Evolutionary conservation across 2,329 filamentous ascomycete species (phyloP), one percentile per base, ranked within the genome.

Genomic region (Diaporthe citri): DNA sequence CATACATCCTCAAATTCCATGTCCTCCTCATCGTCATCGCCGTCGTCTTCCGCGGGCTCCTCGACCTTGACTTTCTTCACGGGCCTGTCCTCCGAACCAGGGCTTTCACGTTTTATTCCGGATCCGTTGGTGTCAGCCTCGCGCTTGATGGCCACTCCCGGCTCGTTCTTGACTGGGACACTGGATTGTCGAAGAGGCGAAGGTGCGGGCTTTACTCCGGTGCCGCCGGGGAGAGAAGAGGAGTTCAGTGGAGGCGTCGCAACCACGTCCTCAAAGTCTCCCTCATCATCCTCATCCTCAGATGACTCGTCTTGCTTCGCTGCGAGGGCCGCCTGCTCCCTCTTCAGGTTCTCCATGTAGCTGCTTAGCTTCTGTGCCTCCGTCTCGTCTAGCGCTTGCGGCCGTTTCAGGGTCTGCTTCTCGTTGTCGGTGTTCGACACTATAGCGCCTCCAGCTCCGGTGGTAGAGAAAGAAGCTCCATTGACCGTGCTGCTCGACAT

Each of bases 401-500:
- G 83, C 75, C 75, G 79, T 28, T 83, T 81, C 9, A 85, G 82
- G 60, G 88, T 87, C 80, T 90, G 89, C 56, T 82, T 82, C 36
- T 87, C 85, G 36, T 89, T 86, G 1, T 86, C 84, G 39, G 87
- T 85, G 75, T 85, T 83, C 28, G 31, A 28, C 5, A 72, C 70
- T n/a, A 79, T 70, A 15, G 72, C 69, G 22, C 80, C 77, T n/a
- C 77, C 77, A 9, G 80, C 80, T 41, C 82, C 80, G 59, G 86
- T 86, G 36, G 84, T 81, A 31, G 82, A 78, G 81, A 90, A 93
- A n/a, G 90, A 89, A 75, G 91, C 88, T 69, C 91, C 90, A 6
- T 88, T 91, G 64, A 94, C 89, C 2, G 93, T 94, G 77, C 92
- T 93, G 74, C 92, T 90, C 0, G 91, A 90, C 84, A 94, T 93